Conservation (phyloP, 2,329 filamentous ascomycete genomes). For the Penicillium sp. region DNA sequence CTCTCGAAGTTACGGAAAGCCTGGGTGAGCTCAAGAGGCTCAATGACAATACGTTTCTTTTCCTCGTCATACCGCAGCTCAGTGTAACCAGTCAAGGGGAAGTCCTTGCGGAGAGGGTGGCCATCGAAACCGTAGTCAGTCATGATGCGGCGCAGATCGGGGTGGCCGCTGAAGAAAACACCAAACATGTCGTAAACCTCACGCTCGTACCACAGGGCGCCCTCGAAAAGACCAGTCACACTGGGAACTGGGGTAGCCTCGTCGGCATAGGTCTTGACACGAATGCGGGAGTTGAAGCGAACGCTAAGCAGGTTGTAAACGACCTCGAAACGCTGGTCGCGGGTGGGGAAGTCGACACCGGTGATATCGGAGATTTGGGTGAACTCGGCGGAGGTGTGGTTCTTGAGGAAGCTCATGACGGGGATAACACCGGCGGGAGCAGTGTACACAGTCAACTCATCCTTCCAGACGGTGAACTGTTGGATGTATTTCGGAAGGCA, state of each 20-base stretch:
- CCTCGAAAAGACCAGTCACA: constrained; percentile 81
- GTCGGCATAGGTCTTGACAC: constrained; percentile 98
- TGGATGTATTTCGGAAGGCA: constrained; percentile 97
- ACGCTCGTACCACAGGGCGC: constrained; percentile 97
- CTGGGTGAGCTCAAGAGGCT: constrained; percentile 95
- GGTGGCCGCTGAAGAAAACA: constrained; percentile 93
- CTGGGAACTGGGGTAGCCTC: constrained; percentile 92
- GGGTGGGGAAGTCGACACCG: constrained; percentile 91
- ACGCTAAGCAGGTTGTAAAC: constrained; percentile 97
- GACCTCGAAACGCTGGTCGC: constrained; percentile 93
- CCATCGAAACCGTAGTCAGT: constrained; percentile 99
- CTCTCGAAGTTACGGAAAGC: constrained; percentile 98
- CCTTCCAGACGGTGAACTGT: constrained; percentile 99
- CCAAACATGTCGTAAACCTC: constrained; percentile 98
- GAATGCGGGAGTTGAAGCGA: constrained; percentile 92
- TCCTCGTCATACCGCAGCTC: constrained; percentile 98
- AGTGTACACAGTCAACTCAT: constrained; percentile 94
- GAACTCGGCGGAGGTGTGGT: constrained; percentile 96
- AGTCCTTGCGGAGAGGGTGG: constrained; percentile 95
- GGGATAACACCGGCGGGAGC: constrained; percentile 84
- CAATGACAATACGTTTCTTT: constrained; percentile 99
- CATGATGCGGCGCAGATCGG: constrained; percentile 96
- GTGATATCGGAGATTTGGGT: constrained; percentile 92
- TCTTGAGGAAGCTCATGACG: constrained; percentile 91
- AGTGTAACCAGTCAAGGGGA: constrained; percentile 95